phyloP scores from a whole-genome alignment of 164 flowering plant species.

The Tetrastigma voinierianum region DNA sequence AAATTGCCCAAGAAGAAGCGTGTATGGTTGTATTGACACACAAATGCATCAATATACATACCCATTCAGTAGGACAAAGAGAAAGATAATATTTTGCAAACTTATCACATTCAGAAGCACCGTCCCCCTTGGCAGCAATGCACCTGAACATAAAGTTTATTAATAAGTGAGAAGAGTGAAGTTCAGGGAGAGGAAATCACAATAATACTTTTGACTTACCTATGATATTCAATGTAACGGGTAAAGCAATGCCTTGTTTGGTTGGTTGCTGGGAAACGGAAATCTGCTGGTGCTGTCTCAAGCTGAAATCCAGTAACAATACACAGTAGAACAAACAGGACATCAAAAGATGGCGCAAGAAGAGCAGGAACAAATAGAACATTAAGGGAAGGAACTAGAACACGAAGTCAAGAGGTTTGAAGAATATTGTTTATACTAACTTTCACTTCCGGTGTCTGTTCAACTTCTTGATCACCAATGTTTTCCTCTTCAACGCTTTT shows the following conservation, averaged over 20 bases:
- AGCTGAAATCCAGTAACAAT: constrained; percentile 43
- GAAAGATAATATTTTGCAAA: constrained; percentile 90
- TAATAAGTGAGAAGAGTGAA: not conserved
- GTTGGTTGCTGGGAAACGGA: constrained; percentile 94
- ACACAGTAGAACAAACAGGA: not conserved
- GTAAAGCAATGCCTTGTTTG: constrained; percentile 98
- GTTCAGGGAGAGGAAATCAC: not conserved
- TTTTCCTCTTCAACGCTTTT: constrained; percentile 27
- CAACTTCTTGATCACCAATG: constrained; percentile 34
- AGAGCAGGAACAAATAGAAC: too few relatives aligned
- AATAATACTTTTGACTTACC: constrained; percentile 43
- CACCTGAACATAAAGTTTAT: constrained; percentile 48
- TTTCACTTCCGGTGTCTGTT: constrained; percentile 52
- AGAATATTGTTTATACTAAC: constrained; percentile 21
- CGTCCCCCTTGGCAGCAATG: constrained; percentile 90
- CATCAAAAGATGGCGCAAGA: not conserved
- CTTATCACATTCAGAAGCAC: constrained; percentile 85
- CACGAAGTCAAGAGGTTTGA: not conserved
- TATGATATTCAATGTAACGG: constrained; percentile 88
- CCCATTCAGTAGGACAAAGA: constrained; percentile 99
- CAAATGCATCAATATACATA: constrained; percentile 29
- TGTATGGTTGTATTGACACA: not conserved
- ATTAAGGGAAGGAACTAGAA: not conserved
- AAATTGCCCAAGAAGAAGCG: too few relatives aligned
- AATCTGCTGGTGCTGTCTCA: constrained; percentile 97